Evolutionary conservation across 345 rosid genomes (phyloP), one percentile per base, ranked within the genome.

Genomic region (Excoecaria cochinchinensis): DNA sequence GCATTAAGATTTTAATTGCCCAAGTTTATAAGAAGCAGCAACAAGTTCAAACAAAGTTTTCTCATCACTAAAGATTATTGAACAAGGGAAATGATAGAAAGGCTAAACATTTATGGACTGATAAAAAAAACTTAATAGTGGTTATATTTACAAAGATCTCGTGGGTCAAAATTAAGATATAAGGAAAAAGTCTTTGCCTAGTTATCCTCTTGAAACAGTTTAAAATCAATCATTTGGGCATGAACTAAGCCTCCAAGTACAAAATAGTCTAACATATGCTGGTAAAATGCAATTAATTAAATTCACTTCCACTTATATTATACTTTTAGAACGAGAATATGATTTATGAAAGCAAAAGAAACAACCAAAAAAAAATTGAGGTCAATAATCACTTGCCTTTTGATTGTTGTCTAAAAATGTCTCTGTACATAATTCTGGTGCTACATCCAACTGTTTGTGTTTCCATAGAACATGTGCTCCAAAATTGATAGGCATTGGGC

Each of bases 361-460:
- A 71, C 44, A 24, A 5, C 12, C 3, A 21, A 22, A 56, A 10
- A n/a, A 24, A 56, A 70, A 6, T 13, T 55, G 38, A 39, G 44
- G 38, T 58, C 16, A 71, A 7, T 14, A 8, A 44, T 58, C 21
- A 46, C 74, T 52, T 71, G 55, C 74, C 67, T 58, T 21, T 21
- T 56, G 61, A 70, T 70, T 53, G 60, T 70, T 17, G 6, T 38
- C 13, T 5, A 12, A 55, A 52, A 71, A 56, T 55, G 19, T 42
- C 64, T 38, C 63, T 71, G 8, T 22, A 40, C 38, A 39, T 57
- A 11, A 63, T 71, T 42, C 65, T n/a, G 65, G 52, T 56, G 65
- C 74, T 40, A 24, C 42, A 59, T 71, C 74, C 40, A 57, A 22
- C 38, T 44, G 56, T 71, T 56, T 3, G 40, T 44, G 14, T 50